A percentile compares a stretch with the other conserved stretches of the same genome.
Conservation (phyloP, 2,329 filamentous ascomycete species). For the Neonectria sp. region DNA sequence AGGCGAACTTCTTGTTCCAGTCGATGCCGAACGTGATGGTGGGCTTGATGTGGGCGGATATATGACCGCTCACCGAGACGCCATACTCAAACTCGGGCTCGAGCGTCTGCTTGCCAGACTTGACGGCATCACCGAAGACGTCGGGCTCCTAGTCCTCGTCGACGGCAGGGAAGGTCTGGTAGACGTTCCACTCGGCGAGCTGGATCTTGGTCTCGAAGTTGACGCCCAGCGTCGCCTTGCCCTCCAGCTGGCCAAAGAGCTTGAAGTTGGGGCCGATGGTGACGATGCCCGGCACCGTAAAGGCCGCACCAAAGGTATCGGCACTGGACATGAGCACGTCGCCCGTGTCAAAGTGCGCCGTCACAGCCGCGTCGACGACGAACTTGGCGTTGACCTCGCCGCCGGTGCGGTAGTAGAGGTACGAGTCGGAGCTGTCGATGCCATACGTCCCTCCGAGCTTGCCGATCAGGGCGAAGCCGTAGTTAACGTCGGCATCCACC, state of each 20-base stretch:
- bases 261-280: slow-evolving; percentile 51
- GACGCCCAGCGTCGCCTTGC: slow-evolving; percentile 39
- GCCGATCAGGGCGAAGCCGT: slow-evolving; percentile 49
- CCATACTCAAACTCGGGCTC: slow-evolving; percentile 28
- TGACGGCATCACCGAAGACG: neutral
- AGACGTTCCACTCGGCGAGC: slow-evolving; percentile 47
- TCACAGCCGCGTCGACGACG: slow-evolving; percentile 46
- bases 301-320: slow-evolving; percentile 48
- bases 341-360: slow-evolving; percentile 33
- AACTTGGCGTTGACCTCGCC: slow-evolving; percentile 44
- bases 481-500: slow-evolving; percentile 43
- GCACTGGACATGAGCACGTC: slow-evolving; percentile 40
- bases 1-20: slow-evolving; percentile 18
- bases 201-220: slow-evolving; percentile 46
- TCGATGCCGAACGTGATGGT: slow-evolving; percentile 30
- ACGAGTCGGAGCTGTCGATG: slow-evolving; percentile 46
- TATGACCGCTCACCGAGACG: slow-evolving; percentile 12
- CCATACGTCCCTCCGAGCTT: slow-evolving; percentile 28
- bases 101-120: slow-evolving; percentile 12
- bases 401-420: slow-evolving; percentile 46
- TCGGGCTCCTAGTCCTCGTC: slow-evolving; percentile 25
- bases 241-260: slow-evolving; percentile 43
- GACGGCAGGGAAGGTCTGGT: slow-evolving; percentile 20
- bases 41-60: slow-evolving; percentile 25
- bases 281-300: slow-evolving; percentile 49